Evolutionary conservation across 1,284 basidiomycete genomes (phyloP), one percentile per base, ranked within the genome.

Genomic region (Trametes pubescens): DNA sequence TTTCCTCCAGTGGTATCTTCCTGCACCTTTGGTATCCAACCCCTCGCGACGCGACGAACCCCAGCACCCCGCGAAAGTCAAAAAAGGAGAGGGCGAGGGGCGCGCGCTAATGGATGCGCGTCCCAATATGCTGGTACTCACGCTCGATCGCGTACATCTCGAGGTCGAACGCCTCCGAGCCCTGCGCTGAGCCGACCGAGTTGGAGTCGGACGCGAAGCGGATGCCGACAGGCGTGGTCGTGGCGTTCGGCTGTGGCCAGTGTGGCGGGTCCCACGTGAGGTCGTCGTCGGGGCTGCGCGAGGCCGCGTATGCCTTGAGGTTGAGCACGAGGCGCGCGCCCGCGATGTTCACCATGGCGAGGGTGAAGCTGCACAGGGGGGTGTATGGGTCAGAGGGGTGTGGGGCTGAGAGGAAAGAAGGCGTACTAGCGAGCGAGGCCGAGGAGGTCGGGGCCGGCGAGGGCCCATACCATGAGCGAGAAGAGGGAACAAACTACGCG

Each of bases 341-440:
- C 22, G 73, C 72, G 51, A 75, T 60, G 66, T 76, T 76, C 49
- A 76, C 74, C 68, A 75, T 71, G 2, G 75, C 74, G 35, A 76
- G 66, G 10, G 74, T 71, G 62, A 75, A 75, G 61, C 75, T 76
- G 56, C 13, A 53, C 5, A 13, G 18, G 40, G 26, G 8, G 24
- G n/a, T 0, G 32, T n/a, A n/a, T n/a, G n/a, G n/a, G 14, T 58
- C 35, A 47, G 54, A 29, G 48, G 18, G 22, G 58, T 29, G 2
- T 7, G 24, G 44, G 24, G 6, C 32, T 9, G 34, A 24, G 18
- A 40, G 32, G 11, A 26, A 46, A 16, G 26, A 13, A 21, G 22
- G 66, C 74, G 62, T 64, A 76, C 75, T 75, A 75, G 61, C 74
- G 71, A 34, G 74, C 74, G 24, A 76, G 71, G 35, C 74, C 75